A percentile compares a stretch with the other conserved stretches of the same genome.
Evolutionary conservation across 2,329 filamentous ascomycete genomes (phyloP).

Genomic region (Hymenoscyphus salicellus): DNA sequence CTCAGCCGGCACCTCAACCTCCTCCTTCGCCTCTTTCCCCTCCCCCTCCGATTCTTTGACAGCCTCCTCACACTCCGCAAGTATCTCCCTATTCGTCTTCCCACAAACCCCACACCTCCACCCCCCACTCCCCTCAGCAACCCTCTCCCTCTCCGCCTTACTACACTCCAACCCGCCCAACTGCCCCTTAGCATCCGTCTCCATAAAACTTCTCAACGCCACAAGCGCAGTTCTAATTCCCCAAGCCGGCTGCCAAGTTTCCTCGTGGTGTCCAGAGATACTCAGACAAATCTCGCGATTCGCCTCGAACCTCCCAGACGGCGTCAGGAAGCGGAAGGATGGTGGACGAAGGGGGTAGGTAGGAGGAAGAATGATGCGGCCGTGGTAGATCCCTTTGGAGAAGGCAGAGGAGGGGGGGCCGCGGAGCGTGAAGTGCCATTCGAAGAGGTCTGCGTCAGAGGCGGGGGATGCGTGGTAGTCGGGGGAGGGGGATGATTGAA

Average conservation of each 20-base stretch:
- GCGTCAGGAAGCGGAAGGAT: slow-evolving; percentile 91
- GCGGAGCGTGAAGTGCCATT: slow-evolving; percentile 98
- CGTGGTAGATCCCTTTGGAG: slow-evolving; percentile 79
- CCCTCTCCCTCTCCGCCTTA: slow-evolving; percentile 61
- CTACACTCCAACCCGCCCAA: slow-evolving; percentile 81
- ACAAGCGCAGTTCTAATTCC: slow-evolving; percentile 85
- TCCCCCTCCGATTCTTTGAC: slow-evolving; percentile 42
- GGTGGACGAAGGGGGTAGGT: slow-evolving; percentile 90
- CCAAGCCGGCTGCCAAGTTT: slow-evolving; percentile 99
- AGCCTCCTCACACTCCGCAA: slow-evolving; percentile 65
- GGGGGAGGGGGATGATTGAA: slow-evolving; percentile 73
- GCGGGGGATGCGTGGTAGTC: slow-evolving; percentile 80
- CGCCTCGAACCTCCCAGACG: slow-evolving; percentile 87
- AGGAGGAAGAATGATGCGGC: slow-evolving; percentile 85
- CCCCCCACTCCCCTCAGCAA: slow-evolving; percentile 63
- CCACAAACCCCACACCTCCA: slow-evolving; percentile 72
- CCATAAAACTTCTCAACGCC: slow-evolving; percentile 85
- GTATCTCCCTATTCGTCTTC: slow-evolving; percentile 69
- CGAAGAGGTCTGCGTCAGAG: slow-evolving; percentile 85
- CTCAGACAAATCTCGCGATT: slow-evolving; percentile 96
- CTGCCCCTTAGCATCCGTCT: slow-evolving; percentile 82
- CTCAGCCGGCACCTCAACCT: slow-evolving; percentile 50
- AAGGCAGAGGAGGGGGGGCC: slow-evolving; percentile 71
- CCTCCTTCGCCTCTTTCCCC: slow-evolving; percentile 38
- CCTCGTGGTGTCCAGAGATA: slow-evolving; percentile 93